phyloP scores from a whole-genome alignment of 768 basidiomycete species.

The Boletus pseudopeckii region DNA sequence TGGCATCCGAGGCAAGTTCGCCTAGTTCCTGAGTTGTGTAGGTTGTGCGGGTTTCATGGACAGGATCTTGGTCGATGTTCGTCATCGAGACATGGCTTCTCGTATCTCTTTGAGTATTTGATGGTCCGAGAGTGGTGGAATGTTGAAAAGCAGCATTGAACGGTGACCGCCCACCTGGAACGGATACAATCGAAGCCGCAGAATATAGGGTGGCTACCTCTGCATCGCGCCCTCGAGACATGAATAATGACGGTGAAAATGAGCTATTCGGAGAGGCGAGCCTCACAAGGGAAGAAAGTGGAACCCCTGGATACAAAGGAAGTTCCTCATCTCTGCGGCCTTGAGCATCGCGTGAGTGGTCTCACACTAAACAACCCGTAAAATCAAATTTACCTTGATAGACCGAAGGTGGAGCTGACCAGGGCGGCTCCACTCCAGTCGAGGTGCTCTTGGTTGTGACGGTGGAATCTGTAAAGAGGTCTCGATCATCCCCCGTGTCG shows the following conservation, averaged over 20 bases:
- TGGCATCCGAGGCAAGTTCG: constrained; percentile 80
- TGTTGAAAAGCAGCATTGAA: constrained; percentile 35
- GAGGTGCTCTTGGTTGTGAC: constrained; percentile 9
- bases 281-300: constrained; percentile 66
- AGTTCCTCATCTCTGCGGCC: constrained; percentile 19
- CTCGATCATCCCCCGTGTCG: constrained; percentile 13
- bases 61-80: constrained; percentile 28
- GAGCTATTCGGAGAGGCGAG: constrained; percentile 67
- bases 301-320: constrained; percentile 55
- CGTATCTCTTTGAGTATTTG: constrained; percentile 23
- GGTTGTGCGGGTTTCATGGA: constrained; percentile 42
- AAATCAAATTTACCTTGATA: constrained; percentile 20
- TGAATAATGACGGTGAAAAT: constrained; percentile 40
- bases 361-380: background rate
- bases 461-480: constrained; percentile 11
- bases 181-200: constrained; percentile 75
- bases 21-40: constrained; percentile 63
- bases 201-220: constrained; percentile 86
- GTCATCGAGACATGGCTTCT: constrained; percentile 18
- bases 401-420: constrained; percentile 8
- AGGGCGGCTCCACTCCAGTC: constrained; percentile 15
- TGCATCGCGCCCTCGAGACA: constrained; percentile 51
- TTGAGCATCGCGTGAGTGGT: constrained; percentile 15
- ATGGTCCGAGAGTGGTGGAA: constrained; percentile 24
- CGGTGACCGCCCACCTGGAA: constrained; percentile 46